Percentiles rank a stretch among this genome's conserved stretches.
These are phyloP conservation scores for Penicillium fuscoglaucum DNA, from an alignment of 2,329 filamentous ascomycete genomes.

Conservation along the genomic window DNA sequence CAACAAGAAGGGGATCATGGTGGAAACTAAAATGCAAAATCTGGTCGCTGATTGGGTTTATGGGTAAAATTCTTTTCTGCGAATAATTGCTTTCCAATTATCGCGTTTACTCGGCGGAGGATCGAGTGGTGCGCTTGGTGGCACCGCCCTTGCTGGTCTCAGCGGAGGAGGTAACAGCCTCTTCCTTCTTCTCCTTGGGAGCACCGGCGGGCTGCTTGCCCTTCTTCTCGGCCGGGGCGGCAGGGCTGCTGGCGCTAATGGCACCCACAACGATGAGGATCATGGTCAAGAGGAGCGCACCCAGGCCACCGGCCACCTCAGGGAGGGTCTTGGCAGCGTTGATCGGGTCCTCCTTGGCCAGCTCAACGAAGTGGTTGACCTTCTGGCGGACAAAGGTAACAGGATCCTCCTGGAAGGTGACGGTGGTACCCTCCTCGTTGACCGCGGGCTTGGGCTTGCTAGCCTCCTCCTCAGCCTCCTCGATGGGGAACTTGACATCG, in stretches of 20 bases:
- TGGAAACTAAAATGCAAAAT: conserved; percentile 10
- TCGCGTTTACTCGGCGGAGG: conserved; percentile 39
- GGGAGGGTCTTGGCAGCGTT: conserved; percentile 86
- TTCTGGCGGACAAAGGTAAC: conserved; percentile 88
- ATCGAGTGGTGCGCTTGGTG: conserved; percentile 60
- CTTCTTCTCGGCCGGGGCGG: conserved; percentile 68
- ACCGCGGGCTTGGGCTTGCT: conserved; percentile 73
- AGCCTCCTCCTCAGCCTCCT: conserved; percentile 76
- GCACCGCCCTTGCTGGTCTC: conserved; percentile 73
- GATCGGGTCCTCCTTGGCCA: conserved; percentile 79
- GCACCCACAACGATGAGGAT: conserved; percentile 69
- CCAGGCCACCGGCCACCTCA: conserved; percentile 81
- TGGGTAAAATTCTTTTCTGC: conserved; percentile 16
- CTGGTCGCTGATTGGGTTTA: conserved; percentile 14
- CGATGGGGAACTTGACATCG: conserved; percentile 79
- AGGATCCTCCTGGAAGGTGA: conserved; percentile 89
- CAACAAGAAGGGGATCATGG: conserved; percentile 9
- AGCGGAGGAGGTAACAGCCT: conserved; percentile 59
- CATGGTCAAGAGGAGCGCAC: conserved; percentile 67
- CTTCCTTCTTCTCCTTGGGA: conserved; percentile 65
- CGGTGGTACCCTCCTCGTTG: conserved; percentile 65
- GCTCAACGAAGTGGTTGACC: conserved; percentile 82
- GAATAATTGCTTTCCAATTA: neutral
- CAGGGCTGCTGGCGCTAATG: conserved; percentile 62
- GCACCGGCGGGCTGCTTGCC: conserved; percentile 69